A percentile compares a stretch with the other conserved stretches of the same genome.
Evolutionary conservation across 495 filamentous ascomycete genomes (phyloP).

Genomic region (Tuber indicum): DNA sequence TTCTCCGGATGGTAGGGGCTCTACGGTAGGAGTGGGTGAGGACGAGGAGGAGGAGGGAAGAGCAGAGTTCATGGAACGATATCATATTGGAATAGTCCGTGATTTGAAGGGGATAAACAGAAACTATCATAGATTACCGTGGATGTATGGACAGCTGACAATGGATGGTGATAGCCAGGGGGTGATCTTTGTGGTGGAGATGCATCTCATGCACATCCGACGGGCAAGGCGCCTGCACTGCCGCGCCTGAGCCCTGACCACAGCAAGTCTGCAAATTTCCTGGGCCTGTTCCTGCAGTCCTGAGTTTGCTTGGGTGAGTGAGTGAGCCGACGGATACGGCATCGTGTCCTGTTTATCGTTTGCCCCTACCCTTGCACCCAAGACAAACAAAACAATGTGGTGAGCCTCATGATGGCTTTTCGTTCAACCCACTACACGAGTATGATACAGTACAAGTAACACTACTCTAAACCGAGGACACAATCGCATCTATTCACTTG

Average conservation of each 20-base stretch:
- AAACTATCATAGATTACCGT: neutral
- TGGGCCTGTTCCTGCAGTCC: neutral
- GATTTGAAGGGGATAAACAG: neutral
- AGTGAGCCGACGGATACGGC: neutral
- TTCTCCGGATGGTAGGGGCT: neutral
- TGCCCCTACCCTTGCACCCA: neutral
- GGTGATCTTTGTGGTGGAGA: neutral
- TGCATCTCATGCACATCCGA: neutral
- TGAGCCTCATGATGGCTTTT: neutral
- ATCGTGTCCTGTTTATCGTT: neutral
- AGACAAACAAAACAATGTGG: neutral
- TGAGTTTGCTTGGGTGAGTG: neutral
- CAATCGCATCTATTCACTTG: neutral
- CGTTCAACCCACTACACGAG: neutral
- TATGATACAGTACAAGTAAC: neutral
- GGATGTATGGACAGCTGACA: neutral
- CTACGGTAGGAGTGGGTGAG: neutral
- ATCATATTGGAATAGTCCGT: neutral
- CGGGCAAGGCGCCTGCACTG: neutral
- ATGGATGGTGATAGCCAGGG: neutral
- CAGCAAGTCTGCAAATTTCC: neutral
- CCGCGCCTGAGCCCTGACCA: neutral
- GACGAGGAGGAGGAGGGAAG: neutral
- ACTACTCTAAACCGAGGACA: neutral
- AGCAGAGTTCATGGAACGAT: neutral